phyloP scores from a whole-genome alignment of 208 protist species.

The Porcisia deanei region DNA sequence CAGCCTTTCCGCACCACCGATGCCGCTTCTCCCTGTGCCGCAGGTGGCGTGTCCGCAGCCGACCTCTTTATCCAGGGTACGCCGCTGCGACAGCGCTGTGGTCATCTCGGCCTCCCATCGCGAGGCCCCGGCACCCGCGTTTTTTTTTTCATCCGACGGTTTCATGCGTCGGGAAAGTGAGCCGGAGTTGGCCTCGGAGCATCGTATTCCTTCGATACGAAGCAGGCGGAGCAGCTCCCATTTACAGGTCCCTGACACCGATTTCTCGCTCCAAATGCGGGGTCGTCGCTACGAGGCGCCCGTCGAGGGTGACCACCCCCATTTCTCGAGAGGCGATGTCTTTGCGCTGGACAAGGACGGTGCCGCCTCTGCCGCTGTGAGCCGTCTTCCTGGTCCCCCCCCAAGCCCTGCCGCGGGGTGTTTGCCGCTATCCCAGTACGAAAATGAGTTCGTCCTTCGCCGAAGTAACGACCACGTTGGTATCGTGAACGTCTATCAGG shows the following conservation, averaged over 20 bases:
- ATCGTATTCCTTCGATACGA: slow-evolving; percentile 1
- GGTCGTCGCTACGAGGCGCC: slow-evolving; percentile 13
- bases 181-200: not conserved
- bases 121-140: not conserved
- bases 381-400: not conserved
- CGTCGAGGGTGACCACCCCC: slow-evolving; percentile 9
- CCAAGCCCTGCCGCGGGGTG: not conserved
- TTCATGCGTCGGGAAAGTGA: not conserved
- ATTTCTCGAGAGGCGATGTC: not conserved
- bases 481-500: slow-evolving; percentile 69
- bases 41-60: not conserved
- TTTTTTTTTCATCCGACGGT: not conserved
- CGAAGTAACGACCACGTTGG: slow-evolving; percentile 33
- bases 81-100: not conserved
- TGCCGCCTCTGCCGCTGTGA: not conserved
- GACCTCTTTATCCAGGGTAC: not conserved
- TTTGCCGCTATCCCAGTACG: slow-evolving; percentile 8
- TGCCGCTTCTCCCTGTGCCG: not conserved
- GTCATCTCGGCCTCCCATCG: not conserved
- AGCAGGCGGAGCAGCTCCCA: slow-evolving; percentile 11
- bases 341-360: not conserved
- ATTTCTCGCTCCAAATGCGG: slow-evolving; percentile 9
- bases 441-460: slow-evolving; percentile 36
- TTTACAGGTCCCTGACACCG: not conserved
- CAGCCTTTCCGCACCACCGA: not conserved